Base-by-base conservation (phyloP, 768 basidiomycete species). In the Kwoniella dendrophila region DNA sequence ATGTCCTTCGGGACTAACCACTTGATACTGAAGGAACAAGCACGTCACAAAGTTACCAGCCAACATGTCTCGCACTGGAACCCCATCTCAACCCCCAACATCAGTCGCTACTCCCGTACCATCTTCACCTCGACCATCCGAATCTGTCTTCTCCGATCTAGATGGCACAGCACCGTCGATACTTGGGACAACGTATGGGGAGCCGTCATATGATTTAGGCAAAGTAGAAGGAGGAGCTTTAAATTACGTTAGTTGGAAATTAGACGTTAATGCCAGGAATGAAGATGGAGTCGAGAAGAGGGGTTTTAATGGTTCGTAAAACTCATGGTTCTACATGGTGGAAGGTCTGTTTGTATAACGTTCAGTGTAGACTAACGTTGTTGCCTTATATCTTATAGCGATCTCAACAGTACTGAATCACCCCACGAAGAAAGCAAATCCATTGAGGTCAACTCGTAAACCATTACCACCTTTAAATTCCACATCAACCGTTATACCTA, bases 361-460 rank as follows among this genome's bases (percentile, higher is more conserved):
- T 26, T 29, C 22, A 8, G 29, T 50, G 24, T 10, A 10, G 16
- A 20, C 24, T 47, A 7, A 47, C 20, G 44, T 50, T 50, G 27
- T 18, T 45, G n/a, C n/a, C 44, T 10, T n/a, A 2, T 18, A 10
- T 16, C 10, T 20, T 48, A 14, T 76, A 96, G 94, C 92, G 38
- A 93, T 96, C 66, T 94, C 93, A 8, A 93, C 90, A 18, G 90
- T 96, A 27, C 84, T 96, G 53, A 93, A 93, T 71, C 92, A 89
- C 71, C 94, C 94, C 0, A 87, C 88, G 72, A 89, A 88, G 79
- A 84, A 83, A 34, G 87, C 89, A 49, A 88, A 89, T 6, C 92
- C 94, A 12, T 89, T 94, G 30, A 90, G 95, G 75, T 86, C 92
- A 0, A 70, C 78, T 30, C 90, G 94, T 68, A 89, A 92, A 0